Conservation (phyloP, 768 basidiomycete genomes). For the Lyophyllum semitale region DNA sequence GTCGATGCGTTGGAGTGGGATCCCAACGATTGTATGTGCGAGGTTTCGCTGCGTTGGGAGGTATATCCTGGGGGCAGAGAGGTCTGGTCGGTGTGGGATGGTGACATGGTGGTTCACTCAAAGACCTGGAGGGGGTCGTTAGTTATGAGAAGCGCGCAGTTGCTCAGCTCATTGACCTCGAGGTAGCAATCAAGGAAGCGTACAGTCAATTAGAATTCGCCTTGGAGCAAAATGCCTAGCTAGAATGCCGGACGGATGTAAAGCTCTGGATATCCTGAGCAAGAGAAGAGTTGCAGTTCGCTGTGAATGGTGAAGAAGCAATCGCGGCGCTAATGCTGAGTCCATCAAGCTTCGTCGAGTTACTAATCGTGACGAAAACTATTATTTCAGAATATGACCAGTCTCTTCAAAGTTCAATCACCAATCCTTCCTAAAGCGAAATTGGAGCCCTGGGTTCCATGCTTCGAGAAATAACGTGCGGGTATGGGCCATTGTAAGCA, state of each 20-base stretch:
- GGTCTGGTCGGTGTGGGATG: background rate
- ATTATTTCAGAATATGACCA: background rate
- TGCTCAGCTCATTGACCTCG: background rate
- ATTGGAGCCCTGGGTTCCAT: constrained; percentile 3
- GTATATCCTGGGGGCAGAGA: constrained; percentile 5
- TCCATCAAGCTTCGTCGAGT: too few species aligned
- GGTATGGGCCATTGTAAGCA: too few species aligned
- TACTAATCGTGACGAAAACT: too few species aligned
- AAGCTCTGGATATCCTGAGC: background rate
- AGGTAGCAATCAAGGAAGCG: constrained; percentile 1
- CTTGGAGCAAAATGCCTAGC: background rate
- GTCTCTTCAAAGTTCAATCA: background rate
- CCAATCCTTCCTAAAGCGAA: constrained; percentile 10
- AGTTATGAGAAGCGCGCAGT: background rate
- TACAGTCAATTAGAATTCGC: background rate
- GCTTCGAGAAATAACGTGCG: constrained; percentile 2
- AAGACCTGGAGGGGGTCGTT: background rate
- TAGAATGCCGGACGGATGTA: background rate
- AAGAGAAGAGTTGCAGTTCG: background rate
- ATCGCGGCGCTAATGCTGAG: too few species aligned
- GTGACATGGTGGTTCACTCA: background rate
- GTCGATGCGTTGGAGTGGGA: background rate
- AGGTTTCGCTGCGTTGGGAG: too few species aligned
- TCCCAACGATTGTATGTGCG: background rate
- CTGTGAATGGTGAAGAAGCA: too few species aligned